Base-by-base conservation (phyloP, 2,329 filamentous ascomycete genomes). In the Sporothrix brasiliensis region DNA sequence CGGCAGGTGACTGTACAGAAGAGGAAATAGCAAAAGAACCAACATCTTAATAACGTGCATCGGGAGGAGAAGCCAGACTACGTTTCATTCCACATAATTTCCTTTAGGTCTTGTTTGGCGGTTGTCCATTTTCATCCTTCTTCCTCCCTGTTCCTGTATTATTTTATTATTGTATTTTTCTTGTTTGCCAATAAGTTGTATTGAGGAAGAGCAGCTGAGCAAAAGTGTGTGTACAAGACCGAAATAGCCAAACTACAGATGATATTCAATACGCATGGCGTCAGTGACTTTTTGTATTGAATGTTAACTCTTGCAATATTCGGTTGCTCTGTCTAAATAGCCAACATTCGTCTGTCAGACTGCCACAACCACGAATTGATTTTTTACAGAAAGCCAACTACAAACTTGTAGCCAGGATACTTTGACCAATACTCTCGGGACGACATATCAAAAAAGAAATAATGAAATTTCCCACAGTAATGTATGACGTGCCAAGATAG, bases 81-180 rank as follows among this genome's bases (percentile, higher is more conserved):
- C 47, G 27, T 47, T 63, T 30, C 13, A 16, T 30, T 47, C 13
- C 11, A 4, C 11, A 13, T 50, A 5, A 50, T 50, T 34, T 34
- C 14, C 14, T 47, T 41, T 53, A 6, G 9, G 13, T 4, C 9
- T 61, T 41, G 10, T 34, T 24, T 39, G 19, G 24, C 53, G 14
- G 14, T 19, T 54, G 27, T 56, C 65, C 19, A 53, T 30, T 58
- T 58, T 50, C 24, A 11, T 21, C 14, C 34, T 56, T 56, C 3
- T 68, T 56, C 21, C 65, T 61, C 14, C 21, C 21, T 39, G 52
- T 6, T 34, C 44, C 19, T 66, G 63, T 66, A 53, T 66, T 66
- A 66, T 52, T 34, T 34, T 34, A 34, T 7, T n/a, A 34, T 39
- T 65, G 39, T 47, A 47, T 50, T 24, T 24, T 66, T 50, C 16